Base-by-base conservation (phyloP, 768 basidiomycete species). In the Calocybe indica region DNA sequence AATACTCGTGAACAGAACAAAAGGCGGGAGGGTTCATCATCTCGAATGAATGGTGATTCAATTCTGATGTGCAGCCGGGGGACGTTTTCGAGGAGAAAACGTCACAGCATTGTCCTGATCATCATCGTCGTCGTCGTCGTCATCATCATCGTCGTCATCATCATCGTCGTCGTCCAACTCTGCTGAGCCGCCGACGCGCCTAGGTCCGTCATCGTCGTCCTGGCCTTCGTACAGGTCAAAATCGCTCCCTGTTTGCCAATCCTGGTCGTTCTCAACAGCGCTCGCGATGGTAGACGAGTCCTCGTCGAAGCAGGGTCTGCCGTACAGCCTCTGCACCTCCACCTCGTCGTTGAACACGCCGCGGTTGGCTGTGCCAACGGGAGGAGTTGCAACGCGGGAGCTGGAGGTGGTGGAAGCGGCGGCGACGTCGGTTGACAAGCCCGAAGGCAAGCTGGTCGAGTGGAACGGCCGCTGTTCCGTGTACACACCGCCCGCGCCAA, bases 201-300 rank as follows among this genome's bases (percentile, higher is more conserved):
- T 30, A 32, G 42, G 28, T 30, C 29, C 43, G 5, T 38, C 55
- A 32, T 52, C 52, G 4, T 57, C 49, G 7, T 51, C 51, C 13
- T 55, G 56, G 5, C 58, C 52, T 7, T 68, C 70, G 14, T 51
- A 64, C 66, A 40, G 65, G 33, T 53, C 49, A 33, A 61, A 35
- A n/a, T 66, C 62, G 12, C 52, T 50, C 5, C 46, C 52, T 40
- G 54, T 49, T 8, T 47, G 43, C 52, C 54, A 54, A 14, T 39
- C 46, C 8, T 31, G 45, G n/a, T 53, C 51, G 29, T 31, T 43
- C n/a, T 45, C 52, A 41, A 50, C 51, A n/a, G 70, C 78, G 28
- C 75, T 76, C 30, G 78, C 78, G 33, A 80, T 62, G 31, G 76
- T 72, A 55, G 76, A 73, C 32, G 75, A 74, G 48, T 77, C 76